phyloP scores from a whole-genome alignment of 371 early-diverging fungal genomes.

The Mucor racemosus region DNA sequence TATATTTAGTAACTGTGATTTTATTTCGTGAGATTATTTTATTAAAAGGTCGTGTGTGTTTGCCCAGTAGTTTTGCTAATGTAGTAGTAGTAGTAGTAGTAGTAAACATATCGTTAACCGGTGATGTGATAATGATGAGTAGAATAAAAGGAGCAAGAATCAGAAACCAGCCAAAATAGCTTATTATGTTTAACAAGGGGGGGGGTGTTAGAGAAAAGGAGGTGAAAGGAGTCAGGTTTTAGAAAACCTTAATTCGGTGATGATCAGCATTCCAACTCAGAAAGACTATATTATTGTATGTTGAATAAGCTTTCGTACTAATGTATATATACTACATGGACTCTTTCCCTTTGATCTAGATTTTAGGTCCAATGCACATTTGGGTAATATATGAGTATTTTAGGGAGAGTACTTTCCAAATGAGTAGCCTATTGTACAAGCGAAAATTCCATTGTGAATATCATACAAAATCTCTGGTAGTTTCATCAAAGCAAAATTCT shows the following conservation, averaged over 20 bases:
- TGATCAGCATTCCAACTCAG: neutral
- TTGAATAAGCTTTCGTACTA: neutral
- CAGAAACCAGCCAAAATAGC: neutral
- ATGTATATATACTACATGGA: neutral
- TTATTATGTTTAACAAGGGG: neutral
- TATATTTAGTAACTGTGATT: slow-evolving; percentile 3
- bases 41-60: neutral
- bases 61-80: neutral
- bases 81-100: neutral
- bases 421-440: neutral
- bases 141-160: neutral
- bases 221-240: neutral
- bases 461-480: neutral
- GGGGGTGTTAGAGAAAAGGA: neutral
- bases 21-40: slow-evolving; percentile 10
- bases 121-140: slow-evolving; percentile 4
- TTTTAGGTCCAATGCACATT: neutral
- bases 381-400: neutral
- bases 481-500: too few species aligned
- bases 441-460: slow-evolving; percentile 1
- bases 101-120: neutral
- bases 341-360: neutral
- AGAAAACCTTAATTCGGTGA: neutral
- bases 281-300: neutral
- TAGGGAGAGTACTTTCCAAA: neutral